phyloP scores from a whole-genome alignment of 352 stramenopile genomes.

The Hyaloperonospora brassicae region DNA sequence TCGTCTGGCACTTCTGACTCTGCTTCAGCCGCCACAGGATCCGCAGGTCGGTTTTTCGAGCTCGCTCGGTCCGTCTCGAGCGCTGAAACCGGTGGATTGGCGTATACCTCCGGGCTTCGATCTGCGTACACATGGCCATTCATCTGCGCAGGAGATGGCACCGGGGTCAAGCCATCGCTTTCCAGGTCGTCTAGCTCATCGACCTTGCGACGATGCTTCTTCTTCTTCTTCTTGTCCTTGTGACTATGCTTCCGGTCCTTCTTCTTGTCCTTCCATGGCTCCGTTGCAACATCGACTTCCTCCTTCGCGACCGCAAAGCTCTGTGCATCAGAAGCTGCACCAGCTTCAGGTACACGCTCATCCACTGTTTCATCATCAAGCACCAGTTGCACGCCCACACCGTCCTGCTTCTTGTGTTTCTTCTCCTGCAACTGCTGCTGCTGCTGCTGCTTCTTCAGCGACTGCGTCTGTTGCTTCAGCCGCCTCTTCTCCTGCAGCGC shows the following conservation, averaged over 20 bases:
- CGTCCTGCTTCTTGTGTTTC: slow-evolving; percentile 45
- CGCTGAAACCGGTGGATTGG: slow-evolving; percentile 12
- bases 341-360: slow-evolving; percentile 7
- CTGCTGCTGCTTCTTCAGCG: slow-evolving; percentile 58
- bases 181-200: slow-evolving; percentile 44
- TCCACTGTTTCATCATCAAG: not conserved
- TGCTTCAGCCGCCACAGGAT: slow-evolving; percentile 4
- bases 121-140: slow-evolving; percentile 41
- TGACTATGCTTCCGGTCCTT: slow-evolving; percentile 52
- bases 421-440: not conserved
- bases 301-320: slow-evolving; percentile 33
- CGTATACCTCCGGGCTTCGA: slow-evolving; percentile 14
- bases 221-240: slow-evolving; percentile 52
- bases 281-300: slow-evolving; percentile 29
- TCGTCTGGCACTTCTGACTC: slow-evolving; percentile 11
- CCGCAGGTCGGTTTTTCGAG: not conserved
- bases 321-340: slow-evolving; percentile 2
- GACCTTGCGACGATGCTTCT: slow-evolving; percentile 33
- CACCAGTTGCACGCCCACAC: slow-evolving; percentile 1
- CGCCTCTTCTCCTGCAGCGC: slow-evolving; percentile 37
- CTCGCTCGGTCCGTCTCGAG: slow-evolving; percentile 8
- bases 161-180: slow-evolving; percentile 36
- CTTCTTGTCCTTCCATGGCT: slow-evolving; percentile 28
- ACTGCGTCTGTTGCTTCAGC: slow-evolving; percentile 37
- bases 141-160: slow-evolving; percentile 41